Evolutionary conservation across 176 grass and related monocot species (phyloP), one percentile per base, ranked within the genome.

Genomic region (Bromus sterilis): DNA sequence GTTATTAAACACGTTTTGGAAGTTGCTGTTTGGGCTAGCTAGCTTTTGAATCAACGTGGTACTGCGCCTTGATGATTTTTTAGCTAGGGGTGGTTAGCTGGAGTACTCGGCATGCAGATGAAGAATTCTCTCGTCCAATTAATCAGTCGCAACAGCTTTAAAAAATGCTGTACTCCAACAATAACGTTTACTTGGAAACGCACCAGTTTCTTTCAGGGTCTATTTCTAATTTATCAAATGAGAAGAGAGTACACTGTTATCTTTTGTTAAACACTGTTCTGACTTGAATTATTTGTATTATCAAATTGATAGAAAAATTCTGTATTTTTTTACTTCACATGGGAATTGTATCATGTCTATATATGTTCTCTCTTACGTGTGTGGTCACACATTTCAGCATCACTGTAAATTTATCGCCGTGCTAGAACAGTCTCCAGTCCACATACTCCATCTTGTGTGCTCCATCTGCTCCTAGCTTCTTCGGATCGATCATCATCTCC

Each of bases 121-220:
- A 82, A 60, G 40, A 65, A 75, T 20, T 66, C 41, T 82, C 82
- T 78, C 39, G 7, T 31, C 21, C 32, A 34, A 42, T 78, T 55
- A 62, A 77, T 41, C 14, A 4, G 24, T 16, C 40, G 26, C 24
- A 71, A 14, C 67, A 2, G 16, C 67, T 44, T 35, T 7, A 9
- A n/a, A 24, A 42, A 41, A 28, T 1, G 9, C 8, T 51, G 36
- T 26, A 43, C 36, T 3, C 40, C 40, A 51, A 61, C 31, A 14
- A 40, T 10, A 62, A 39, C 3, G 6, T 29, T 30, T 66, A 74
- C 24, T 59, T n/a, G 37, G 25, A 43, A n/a, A 71, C 9, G 10
- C 51, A 39, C 42, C 11, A 5, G 13, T 79, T 79, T 49, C 23
- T 51, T 62, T 23, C 30, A 43, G 9, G 11, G 18, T 51, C 48